Evolutionary conservation across 2,329 filamentous ascomycete species (phyloP), one percentile per base, ranked within the genome.

Genomic region (Verruconis gallopava): DNA sequence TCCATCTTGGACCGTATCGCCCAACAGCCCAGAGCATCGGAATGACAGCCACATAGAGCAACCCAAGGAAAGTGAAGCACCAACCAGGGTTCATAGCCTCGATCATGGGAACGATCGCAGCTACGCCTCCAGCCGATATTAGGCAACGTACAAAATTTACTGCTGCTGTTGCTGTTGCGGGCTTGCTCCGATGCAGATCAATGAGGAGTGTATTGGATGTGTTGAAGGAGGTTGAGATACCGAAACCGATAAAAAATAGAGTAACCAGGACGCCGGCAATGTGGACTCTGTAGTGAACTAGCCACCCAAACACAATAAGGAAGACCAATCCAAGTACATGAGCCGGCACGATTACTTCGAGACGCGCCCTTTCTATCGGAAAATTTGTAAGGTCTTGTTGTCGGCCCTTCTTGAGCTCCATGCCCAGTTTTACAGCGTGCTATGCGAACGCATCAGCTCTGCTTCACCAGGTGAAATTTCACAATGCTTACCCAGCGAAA

Each of bases 111-210:
- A 77, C 68, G 33, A 81, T 73, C 4, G 76, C 63, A 0, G 72
- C 73, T 15, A 75, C 76, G 2, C 69, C 70, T 1, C 62, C 68
- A 0, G 77, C 78, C 17, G 74, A 76, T 32, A 75, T 58, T n/a
- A 76, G 56, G 52, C 77, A 81, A 13, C 77, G 61, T 3, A 74
- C 67, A 2, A 82, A 58, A 47, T 81, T 81, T 47, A 77, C 77
- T 0, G 76, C 73, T 0, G 77, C 76, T 1, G 76, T 75, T 0
- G 72, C 73, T 0, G 75, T 79, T 0, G 75, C 74, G 0, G 75
- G 75, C 1, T 71, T 68, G 20, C 71, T 60, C 0, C 75, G 75
- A 47, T 65, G 61, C 4, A 67, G 44, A 44, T 67, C 64, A 9
- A 67, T 55, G 1, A 67, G 48, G 43, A 66, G 54, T 21, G 61